Percentiles rank a stretch among this genome's conserved stretches.
Evolutionary conservation across 345 rosid species (phyloP).

Genomic region (Brassica cretica): DNA sequence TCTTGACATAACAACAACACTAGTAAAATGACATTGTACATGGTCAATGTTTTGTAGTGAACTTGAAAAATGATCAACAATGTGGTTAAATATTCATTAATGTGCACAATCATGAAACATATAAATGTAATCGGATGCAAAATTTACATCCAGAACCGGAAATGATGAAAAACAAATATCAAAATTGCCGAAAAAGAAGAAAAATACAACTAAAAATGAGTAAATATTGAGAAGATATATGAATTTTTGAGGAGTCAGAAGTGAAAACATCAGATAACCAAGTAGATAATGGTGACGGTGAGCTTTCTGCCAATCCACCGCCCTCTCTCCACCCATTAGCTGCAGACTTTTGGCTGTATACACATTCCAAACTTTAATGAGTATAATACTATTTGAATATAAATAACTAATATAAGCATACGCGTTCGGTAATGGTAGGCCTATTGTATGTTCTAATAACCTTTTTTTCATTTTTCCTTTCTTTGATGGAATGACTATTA

Average conservation of each 20-base stretch:
- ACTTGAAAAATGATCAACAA: not conserved
- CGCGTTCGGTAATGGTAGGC: conserved; percentile 31
- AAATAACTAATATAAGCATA: not conserved
- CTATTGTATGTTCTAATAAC: not conserved
- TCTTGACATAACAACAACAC: not conserved
- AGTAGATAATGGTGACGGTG: conserved; percentile 37
- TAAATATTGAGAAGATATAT: not conserved
- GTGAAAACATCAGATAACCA: conserved; percentile 51
- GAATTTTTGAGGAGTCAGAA: conserved; percentile 42
- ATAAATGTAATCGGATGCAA: not conserved
- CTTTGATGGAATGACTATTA: conserved; percentile 33
- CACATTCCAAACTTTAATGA: conserved; percentile 23
- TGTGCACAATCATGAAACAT: conserved; percentile 1
- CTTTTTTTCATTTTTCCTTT: conserved; percentile 19
- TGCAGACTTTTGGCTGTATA: conserved; percentile 61
- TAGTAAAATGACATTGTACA: not conserved
- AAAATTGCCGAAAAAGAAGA: conserved; percentile 3
- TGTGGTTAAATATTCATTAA: not conserved
- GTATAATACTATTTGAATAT: not conserved
- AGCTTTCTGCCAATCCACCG: conserved; percentile 32
- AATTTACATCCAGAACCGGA: conserved; percentile 2
- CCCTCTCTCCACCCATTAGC: conserved; percentile 44
- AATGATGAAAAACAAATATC: not conserved
- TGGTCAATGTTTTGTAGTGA: not conserved
- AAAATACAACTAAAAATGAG: conserved; percentile 8